phyloP scores from a whole-genome alignment of 352 stramenopile genomes.

The Pythium sp. region DNA sequence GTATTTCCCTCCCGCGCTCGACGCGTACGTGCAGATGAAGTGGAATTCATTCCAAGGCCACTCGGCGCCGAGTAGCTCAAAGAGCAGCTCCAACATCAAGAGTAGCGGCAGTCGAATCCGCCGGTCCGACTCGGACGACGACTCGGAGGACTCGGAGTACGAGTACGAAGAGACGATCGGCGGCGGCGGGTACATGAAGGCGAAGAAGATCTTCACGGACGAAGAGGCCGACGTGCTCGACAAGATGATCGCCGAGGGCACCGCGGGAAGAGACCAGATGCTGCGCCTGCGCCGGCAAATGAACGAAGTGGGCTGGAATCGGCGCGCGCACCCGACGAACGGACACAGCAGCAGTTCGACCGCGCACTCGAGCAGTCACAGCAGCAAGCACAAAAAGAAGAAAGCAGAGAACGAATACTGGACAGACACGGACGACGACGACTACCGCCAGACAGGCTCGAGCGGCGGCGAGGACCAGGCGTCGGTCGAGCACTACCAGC shows the following conservation, averaged over 20 bases:
- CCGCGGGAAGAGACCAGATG: constrained; percentile 64
- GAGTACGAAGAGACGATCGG: constrained; percentile 21
- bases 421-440: constrained; percentile 57
- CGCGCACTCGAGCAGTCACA: constrained; percentile 1
- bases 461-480: constrained; percentile 30
- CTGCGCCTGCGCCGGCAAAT: constrained; percentile 58
- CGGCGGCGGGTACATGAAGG: constrained; percentile 52
- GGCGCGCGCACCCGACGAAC: constrained; percentile 30
- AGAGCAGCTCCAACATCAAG: constrained; percentile 3
- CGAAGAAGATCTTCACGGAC: constrained; percentile 57
- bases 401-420: constrained; percentile 25
- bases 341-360: not conserved
- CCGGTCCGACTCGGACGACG: constrained; percentile 31
- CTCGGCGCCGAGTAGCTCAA: constrained; percentile 13
- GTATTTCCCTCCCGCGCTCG: constrained; percentile 52
- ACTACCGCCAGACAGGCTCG: constrained; percentile 26
- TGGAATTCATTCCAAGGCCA: constrained; percentile 68
- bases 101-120: not conserved
- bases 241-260: constrained; percentile 80
- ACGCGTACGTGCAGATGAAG: constrained; percentile 78
- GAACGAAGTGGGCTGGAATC: constrained; percentile 62
- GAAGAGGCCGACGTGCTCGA: constrained; percentile 74
- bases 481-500: constrained; percentile 49
- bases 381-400: constrained; percentile 30
- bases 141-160: constrained; percentile 45